Base-by-base conservation (phyloP, 345 rosid species). In the Alliaria petiolata region DNA sequence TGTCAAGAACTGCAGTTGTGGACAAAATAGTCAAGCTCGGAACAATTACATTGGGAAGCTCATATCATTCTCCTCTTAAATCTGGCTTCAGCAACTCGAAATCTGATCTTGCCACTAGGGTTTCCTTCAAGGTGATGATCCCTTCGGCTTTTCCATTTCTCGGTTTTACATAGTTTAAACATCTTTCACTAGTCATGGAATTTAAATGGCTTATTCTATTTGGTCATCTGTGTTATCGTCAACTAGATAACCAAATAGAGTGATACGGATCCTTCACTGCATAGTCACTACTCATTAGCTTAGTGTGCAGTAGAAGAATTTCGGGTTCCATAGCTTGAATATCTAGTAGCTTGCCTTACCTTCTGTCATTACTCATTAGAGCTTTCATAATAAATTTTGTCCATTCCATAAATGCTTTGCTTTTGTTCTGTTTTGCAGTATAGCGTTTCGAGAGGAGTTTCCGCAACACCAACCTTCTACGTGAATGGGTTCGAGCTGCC, bases 71-170 rank as follows among this genome's bases (percentile, higher is more conserved):
- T 52, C 74, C 70, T 14, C 67, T 93, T 8, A 69, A 79, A 74
- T 79, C 86, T 44, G 97, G 92, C 36, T 87, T 93, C 73, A 71
- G 33, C 19, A 78, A 80, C 82, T 72, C 76, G 8, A 57, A 71
- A 39, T 84, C 90, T 62, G 90, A 90, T 85, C 87, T 85, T 46
- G 62, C 81, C 75, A 85, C 97, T 14, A 83, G 92, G 70, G 80
- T 90, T 54, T 88, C 97, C 22, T 93, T 90, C 83, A 88, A 85
- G 96, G 97, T 90, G 73, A 75, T 79, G n/a, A n/a, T 62, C 33
- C 49, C 6, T 35, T 47, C 31, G 11, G 15, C 25, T 45, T 45
- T 74, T 67, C 16, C 39, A 16, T 26, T 30, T 30, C 31, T 55
- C 8, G 2, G 14, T 65, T 60, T 47, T 26, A 50, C 20, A 19